phyloP scores from a whole-genome alignment of 352 stramenopile genomes.

The Thalassiosira oceanica region DNA sequence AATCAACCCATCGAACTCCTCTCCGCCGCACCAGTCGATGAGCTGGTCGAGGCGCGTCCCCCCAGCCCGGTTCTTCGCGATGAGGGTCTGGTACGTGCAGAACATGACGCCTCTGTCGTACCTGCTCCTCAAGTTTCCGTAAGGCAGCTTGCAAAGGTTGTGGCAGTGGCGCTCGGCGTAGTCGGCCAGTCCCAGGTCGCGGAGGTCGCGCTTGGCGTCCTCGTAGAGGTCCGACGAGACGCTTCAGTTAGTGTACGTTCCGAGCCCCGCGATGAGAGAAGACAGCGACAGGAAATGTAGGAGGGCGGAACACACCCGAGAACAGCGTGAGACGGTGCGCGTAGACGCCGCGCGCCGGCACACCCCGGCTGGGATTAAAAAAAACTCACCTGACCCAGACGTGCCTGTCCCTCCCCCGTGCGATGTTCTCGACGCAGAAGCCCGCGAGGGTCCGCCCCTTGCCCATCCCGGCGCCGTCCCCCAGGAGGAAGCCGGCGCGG shows the following conservation, averaged over 20 bases:
- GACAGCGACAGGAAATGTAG: too few relatives aligned
- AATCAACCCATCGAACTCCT: slow-evolving; percentile 60
- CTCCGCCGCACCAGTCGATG: slow-evolving; percentile 38
- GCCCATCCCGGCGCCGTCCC: slow-evolving; percentile 72
- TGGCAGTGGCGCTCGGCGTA: slow-evolving; percentile 45
- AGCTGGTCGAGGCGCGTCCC: slow-evolving; percentile 42
- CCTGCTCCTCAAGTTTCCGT: slow-evolving; percentile 12
- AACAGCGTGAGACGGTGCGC: too few relatives aligned
- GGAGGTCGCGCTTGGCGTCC: slow-evolving; percentile 50
- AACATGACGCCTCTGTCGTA: slow-evolving; percentile 51
- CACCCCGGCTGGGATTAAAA: too few relatives aligned
- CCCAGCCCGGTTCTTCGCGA: slow-evolving; percentile 25
- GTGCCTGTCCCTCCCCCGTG: slow-evolving; percentile 61
- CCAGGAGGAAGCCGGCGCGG: slow-evolving; percentile 74
- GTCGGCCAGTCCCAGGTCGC: slow-evolving; percentile 26
- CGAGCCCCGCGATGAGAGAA: too few relatives aligned
- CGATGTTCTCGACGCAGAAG: slow-evolving; percentile 75
- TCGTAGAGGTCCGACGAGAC: not conserved
- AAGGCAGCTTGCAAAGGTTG: slow-evolving; percentile 23
- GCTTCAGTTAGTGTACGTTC: too few relatives aligned
- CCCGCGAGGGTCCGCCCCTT: slow-evolving; percentile 80
- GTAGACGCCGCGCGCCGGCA: too few relatives aligned
- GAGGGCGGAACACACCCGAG: too few relatives aligned
- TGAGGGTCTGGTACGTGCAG: slow-evolving; percentile 43
- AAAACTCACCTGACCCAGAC: too few relatives aligned